phyloP scores from a whole-genome alignment of 108 stramenopile genomes.

The Pseudonitzschia delicatissima region DNA sequence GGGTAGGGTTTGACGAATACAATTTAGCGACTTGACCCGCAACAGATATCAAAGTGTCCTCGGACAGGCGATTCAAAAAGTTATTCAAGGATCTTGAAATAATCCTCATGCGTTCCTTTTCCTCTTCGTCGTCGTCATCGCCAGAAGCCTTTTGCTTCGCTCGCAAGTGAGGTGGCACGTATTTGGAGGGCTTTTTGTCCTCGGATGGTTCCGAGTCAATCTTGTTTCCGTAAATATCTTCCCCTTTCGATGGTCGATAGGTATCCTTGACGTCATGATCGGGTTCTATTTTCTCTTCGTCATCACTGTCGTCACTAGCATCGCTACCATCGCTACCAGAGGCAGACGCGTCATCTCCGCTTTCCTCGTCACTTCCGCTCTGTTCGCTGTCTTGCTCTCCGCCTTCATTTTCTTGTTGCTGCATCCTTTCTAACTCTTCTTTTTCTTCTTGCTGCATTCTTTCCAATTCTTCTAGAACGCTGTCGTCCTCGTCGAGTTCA shows the following conservation, averaged over 20 bases:
- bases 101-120: conserved; percentile 19
- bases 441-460: conserved; percentile 11
- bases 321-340: conserved; percentile 13
- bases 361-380: not conserved
- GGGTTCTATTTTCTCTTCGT: conserved; percentile 18
- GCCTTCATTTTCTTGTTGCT: not conserved
- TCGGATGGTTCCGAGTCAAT: conserved; percentile 31
- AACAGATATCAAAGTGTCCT: conserved; percentile 85
- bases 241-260: conserved; percentile 79
- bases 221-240: conserved; percentile 93
- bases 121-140: conserved; percentile 16
- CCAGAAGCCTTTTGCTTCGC: conserved; percentile 17
- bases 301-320: conserved; percentile 11
- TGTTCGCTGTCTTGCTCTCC: conserved; percentile 13
- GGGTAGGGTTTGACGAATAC: conserved; percentile 49
- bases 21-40: conserved; percentile 57
- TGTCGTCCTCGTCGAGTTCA: conserved; percentile 36
- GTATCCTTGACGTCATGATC: conserved; percentile 71
- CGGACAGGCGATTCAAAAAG: conserved; percentile 88
- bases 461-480: conserved; percentile 29
- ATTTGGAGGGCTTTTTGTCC: conserved; percentile 47
- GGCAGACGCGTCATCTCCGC: not conserved
- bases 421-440: not conserved
- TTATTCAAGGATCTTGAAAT: conserved; percentile 82
- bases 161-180: conserved; percentile 85